Percentiles rank a stretch among this genome's conserved stretches.
phyloP scores from a whole-genome alignment of 805 yeast genomes.

The Candida insectalens region DNA sequence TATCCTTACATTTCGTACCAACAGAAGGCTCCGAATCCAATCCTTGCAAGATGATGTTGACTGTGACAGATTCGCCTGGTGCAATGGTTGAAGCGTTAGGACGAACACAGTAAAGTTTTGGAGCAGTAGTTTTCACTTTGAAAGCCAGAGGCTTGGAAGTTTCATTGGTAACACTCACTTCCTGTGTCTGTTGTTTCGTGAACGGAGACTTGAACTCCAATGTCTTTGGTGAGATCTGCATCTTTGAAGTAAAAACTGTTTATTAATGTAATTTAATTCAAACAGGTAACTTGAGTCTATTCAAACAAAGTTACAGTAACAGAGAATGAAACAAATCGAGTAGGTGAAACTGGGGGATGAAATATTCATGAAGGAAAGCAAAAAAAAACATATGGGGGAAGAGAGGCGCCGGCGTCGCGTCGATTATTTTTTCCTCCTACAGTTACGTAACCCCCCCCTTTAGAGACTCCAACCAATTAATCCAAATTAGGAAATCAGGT shows the following conservation, averaged over 20 bases:
- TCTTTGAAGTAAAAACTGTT: too few relatives aligned
- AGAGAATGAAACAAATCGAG: too few relatives aligned
- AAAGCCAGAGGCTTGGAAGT: constrained; percentile 56
- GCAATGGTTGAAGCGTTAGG: constrained; percentile 81
- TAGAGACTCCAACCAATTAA: too few relatives aligned
- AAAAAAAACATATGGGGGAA: too few relatives aligned
- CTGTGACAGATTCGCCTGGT: constrained; percentile 65
- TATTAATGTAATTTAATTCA: too few relatives aligned
- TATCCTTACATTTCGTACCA: constrained; percentile 79
- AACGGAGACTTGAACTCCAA: constrained; percentile 49
- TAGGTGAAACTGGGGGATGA: too few relatives aligned
- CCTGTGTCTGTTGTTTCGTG: constrained; percentile 59
- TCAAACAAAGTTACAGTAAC: background rate
- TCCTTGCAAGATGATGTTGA: constrained; percentile 82
- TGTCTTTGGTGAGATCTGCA: constrained; percentile 2
- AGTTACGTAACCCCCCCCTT: too few relatives aligned
- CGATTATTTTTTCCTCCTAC: too few relatives aligned
- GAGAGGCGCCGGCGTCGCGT: too few relatives aligned
- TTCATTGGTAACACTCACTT: constrained; percentile 48
- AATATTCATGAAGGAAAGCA: too few relatives aligned
- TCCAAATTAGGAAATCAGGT: too few relatives aligned
- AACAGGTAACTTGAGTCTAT: too few relatives aligned
- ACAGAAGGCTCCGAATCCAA: constrained; percentile 62
- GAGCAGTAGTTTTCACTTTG: constrained; percentile 97
- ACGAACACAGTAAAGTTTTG: constrained; percentile 88